Conservation (phyloP, 768 basidiomycete species). For the Dentipellis fragilis region DNA sequence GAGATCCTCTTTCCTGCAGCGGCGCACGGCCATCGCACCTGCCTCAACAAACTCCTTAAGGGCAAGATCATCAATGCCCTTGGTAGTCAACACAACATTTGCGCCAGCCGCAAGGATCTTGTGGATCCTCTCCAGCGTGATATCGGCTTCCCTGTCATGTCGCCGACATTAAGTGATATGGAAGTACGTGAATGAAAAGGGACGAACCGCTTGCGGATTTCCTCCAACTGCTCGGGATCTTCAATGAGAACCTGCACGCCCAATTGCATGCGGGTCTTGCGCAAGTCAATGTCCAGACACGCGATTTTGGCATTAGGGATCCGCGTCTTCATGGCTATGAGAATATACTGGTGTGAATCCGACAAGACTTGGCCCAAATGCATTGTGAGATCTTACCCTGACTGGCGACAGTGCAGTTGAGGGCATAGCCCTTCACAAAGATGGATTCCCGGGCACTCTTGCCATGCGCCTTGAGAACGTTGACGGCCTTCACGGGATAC, state of each 20-base stretch:
- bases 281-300: constrained; percentile 95
- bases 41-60: constrained; percentile 98
- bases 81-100: constrained; percentile 94
- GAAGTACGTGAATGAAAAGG: neutral
- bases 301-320: constrained; percentile 93
- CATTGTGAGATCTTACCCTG: constrained; percentile 58
- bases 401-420: constrained; percentile 97
- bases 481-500: constrained; percentile 99
- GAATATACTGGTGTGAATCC: neutral
- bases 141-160: constrained; percentile 77
- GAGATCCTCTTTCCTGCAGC: constrained; percentile 96
- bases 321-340: constrained; percentile 93
- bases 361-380: neutral
- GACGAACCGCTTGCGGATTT: constrained; percentile 82
- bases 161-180: constrained; percentile 1
- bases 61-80: constrained; percentile 97
- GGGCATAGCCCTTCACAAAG: constrained; percentile 91
- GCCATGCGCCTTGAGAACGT: constrained; percentile 95
- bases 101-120: constrained; percentile 95
- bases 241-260: constrained; percentile 97
- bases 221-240: constrained; percentile 91
- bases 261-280: constrained; percentile 94
- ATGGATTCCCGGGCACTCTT: constrained; percentile 90
- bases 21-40: constrained; percentile 95
- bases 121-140: constrained; percentile 88